Percentiles rank a stretch among this genome's conserved stretches.
phyloP scores from a whole-genome alignment of 1,284 basidiomycete genomes.

The Sanghuangporus sanghuang region DNA sequence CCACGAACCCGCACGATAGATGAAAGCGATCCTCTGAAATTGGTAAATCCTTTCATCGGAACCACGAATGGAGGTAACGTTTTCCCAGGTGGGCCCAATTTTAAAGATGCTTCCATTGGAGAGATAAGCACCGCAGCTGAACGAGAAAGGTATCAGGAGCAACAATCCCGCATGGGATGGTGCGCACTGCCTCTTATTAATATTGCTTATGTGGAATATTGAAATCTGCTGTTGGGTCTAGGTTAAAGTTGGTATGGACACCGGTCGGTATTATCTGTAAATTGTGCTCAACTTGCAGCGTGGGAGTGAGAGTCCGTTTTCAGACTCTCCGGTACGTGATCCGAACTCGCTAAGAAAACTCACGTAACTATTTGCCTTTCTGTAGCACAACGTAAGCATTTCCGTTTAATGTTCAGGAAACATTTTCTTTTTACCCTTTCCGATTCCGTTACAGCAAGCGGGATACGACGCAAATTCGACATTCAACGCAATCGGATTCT shows the following conservation, averaged over 20 bases:
- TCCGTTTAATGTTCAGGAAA: not conserved
- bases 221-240: too few species aligned
- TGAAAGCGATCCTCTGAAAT: conserved; percentile 4
- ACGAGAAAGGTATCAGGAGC: conserved; percentile 5
- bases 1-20: not conserved
- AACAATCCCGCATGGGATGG: conserved; percentile 20
- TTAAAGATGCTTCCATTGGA: not conserved
- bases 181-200: not conserved
- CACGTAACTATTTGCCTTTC: not conserved
- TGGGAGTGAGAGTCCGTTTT: not conserved
- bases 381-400: conserved; percentile 7
- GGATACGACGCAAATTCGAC: conserved; percentile 20
- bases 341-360: not conserved
- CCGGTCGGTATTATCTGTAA: not conserved
- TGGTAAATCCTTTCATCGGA: conserved; percentile 20
- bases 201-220: too few species aligned
- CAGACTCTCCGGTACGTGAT: conserved; percentile 9
- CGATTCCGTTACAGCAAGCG: conserved; percentile 17
- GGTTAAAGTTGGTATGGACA: conserved; percentile 20
- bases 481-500: conserved; percentile 22
- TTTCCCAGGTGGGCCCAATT: conserved; percentile 18
- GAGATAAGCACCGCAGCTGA: not conserved
- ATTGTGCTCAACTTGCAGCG: not conserved
- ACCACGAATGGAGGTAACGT: conserved; percentile 20
- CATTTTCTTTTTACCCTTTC: not conserved